Evolutionary conservation across 2,329 filamentous ascomycete species (phyloP), one percentile per base, ranked within the genome.

Genomic region (Botrytis fragariae): DNA sequence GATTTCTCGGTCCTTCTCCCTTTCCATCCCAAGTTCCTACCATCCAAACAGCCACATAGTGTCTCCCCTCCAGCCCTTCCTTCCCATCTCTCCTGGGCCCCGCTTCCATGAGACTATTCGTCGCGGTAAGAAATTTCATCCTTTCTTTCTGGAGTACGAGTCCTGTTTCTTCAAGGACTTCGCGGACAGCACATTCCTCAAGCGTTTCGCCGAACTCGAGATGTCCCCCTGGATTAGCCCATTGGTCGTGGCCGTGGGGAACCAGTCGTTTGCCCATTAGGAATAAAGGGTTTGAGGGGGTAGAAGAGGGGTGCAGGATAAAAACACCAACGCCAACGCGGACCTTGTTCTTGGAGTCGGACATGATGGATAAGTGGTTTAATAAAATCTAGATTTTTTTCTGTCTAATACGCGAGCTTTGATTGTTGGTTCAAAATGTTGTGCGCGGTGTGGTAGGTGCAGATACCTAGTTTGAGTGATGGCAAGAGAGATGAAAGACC

Each of bases 191-290:
- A 22, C 59, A 61, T 39, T 61, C 59, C 5, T 61, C 59, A 25
- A 61, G 35, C 14, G 32, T 61, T 25, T 61, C 59, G 2, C n/a
- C 61, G 12, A 22, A 63, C 18, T 63, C 25, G 16, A 63, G 37
- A 16, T 63, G 61, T 9, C 37, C 61, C 4, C 25, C 61, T n/a
- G 25, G 37, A 20, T 63, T 39, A 1, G 60, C 60, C 37, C 37
- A 63, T 63, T 63, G 60, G 60, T 63, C 37, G 25, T 63, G 60
- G 10, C 60, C 60, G 37, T 63, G 60, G 3, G 37, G 37, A 18
- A 63, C 60, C 10, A 63, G 60, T 18, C 60, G 37, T 63, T 63
- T 62, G 8, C 60, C 60, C 60, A 63, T 63, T 29, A n/a, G 60
- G 37, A 44, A 44, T 16, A 62, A 22, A 16, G 60, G 60, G 60